Evolutionary conservation across 208 protist species (phyloP), one percentile per base, ranked within the genome.

Genomic region (Crithidia bombi): DNA sequence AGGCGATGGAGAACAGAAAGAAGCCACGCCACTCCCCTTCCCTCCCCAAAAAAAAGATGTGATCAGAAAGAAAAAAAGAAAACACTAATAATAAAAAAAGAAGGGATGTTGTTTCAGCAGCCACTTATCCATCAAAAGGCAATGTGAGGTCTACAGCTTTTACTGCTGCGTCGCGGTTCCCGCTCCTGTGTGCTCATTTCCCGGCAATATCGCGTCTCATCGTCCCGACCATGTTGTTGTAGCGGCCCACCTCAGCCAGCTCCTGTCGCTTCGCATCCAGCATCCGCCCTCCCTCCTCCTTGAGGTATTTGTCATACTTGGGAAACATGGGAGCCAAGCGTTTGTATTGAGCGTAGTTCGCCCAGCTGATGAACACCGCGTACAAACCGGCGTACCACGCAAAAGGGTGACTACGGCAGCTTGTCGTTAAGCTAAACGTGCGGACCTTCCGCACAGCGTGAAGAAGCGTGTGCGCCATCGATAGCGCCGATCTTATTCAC

Each of bases 201-300:
- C 26, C 49, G 17, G 68, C 30, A 21, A 94, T 41, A 49, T 94
- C 83, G 23, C 74, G 72, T n/a, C 89, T 80, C 89, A 94, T 94
- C 6, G 50, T 64, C 5, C 67, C 69, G 0, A 94, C 89, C 89
- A 94, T 94, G 46, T 71, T 81, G 59, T 94, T 94, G 78, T 94
- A 94, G 35, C 89, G 83, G 19, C 50, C 59, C 54, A 94, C 86
- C 52, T 94, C 83, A 2, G 85, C 85, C 33, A 91, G 69, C 51
- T 94, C 85, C 70, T 94, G 89, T 9, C 78, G 72, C 72, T 94
- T 94, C 33, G 85, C 83, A 47, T 89, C 84, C 59, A 89, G 59
- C 83, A 91, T 89, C 35, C 83, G 69, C 14, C 77, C 83, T 5
- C 85, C 89, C 51, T 94, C 84, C 26, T 88, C 80, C 12, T 61